Percentiles rank a stretch among this genome's conserved stretches.
phyloP scores from a whole-genome alignment of 176 grass and related monocot genomes.

The Canna indica region DNA sequence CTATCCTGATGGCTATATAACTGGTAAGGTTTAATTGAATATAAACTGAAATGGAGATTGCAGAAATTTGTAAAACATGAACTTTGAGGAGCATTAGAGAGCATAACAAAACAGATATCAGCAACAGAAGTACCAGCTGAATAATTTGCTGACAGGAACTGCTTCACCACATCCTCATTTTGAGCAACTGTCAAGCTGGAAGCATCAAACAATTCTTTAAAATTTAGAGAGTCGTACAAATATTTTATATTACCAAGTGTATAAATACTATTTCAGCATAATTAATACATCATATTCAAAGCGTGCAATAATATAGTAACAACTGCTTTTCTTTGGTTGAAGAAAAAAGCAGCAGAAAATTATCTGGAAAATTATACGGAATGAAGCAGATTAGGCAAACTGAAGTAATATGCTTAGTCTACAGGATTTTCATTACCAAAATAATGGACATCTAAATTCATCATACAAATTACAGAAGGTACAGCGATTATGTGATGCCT shows the following conservation, averaged over 20 bases:
- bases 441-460: neutral
- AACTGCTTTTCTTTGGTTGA: neutral
- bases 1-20: neutral
- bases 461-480: neutral
- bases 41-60: neutral
- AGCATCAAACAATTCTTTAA: neutral
- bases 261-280: neutral
- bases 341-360: neutral
- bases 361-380: neutral
- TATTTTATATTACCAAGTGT: neutral
- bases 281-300: neutral
- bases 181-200: constrained; percentile 68
- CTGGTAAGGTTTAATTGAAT: neutral
- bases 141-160: constrained; percentile 54
- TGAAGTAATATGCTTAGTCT: neutral
- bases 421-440: neutral
- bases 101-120: neutral
- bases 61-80: neutral
- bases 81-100: neutral
- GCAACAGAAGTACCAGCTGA: constrained; percentile 56
- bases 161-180: constrained; percentile 83
- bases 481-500: neutral
- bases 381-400: neutral
- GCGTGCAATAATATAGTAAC: neutral
- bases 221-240: neutral